Evolutionary conservation across 1,284 basidiomycete species (phyloP).

Genomic region (Psilocybe mexicana): DNA sequence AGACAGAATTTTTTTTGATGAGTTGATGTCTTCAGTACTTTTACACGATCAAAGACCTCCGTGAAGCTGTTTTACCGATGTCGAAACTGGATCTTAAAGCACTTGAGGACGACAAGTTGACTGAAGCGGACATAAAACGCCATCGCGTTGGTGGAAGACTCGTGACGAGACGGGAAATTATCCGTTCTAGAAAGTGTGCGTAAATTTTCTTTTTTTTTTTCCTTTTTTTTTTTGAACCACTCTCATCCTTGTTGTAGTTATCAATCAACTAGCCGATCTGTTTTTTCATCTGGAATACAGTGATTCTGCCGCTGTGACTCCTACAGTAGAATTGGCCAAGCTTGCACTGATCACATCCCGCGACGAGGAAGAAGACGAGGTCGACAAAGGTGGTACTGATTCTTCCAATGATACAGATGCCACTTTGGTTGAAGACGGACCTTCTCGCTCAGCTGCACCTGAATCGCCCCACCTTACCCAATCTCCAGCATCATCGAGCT

Average conservation of each 20-base stretch:
- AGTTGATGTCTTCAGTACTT: constrained; percentile 66
- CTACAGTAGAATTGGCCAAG: constrained; percentile 85
- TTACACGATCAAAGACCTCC: constrained; percentile 89
- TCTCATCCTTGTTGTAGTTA: constrained; percentile 51
- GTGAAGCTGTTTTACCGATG: constrained; percentile 72
- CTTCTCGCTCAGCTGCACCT: constrained; percentile 31
- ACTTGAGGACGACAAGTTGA: constrained; percentile 67
- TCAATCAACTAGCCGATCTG: constrained; percentile 74
- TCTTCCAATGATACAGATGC: constrained; percentile 84
- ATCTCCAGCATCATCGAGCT: constrained; percentile 44
- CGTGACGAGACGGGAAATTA: constrained; percentile 78
- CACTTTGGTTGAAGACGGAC: constrained; percentile 77
- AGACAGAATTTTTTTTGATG: constrained; percentile 12
- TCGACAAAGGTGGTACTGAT: constrained; percentile 69
- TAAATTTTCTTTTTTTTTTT: background rate
- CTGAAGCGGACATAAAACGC: constrained; percentile 77
- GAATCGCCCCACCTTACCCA: constrained; percentile 25
- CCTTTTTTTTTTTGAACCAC: constrained; percentile 9
- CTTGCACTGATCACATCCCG: constrained; percentile 90
- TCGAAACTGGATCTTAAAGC: constrained; percentile 54
- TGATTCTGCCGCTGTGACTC: constrained; percentile 71
- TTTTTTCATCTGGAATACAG: constrained; percentile 79
- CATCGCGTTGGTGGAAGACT: constrained; percentile 86
- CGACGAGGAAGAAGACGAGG: constrained; percentile 85
- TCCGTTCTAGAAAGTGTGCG: constrained; percentile 81